These are phyloP conservation scores for Anthoceros angustus DNA, from an alignment of 225 moss, liverwort and hornwort genomes.

Conservation along the genomic window DNA sequence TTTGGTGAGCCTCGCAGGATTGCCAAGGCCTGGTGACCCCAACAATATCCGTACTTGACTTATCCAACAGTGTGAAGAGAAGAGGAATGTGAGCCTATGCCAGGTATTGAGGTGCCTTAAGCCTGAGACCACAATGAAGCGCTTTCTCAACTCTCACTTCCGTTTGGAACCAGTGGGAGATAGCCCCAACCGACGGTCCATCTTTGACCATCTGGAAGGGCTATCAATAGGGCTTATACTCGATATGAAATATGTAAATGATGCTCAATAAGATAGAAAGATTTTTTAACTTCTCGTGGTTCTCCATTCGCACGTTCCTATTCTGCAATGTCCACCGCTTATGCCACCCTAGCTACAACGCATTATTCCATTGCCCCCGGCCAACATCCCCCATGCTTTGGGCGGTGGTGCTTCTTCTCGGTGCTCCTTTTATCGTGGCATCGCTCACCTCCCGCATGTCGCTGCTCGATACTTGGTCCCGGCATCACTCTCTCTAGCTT, in stretches of 20 bases:
- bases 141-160: conserved; percentile 66
- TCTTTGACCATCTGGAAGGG: conserved; percentile 78
- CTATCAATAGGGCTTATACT: conserved; percentile 66
- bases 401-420: too few relatives aligned
- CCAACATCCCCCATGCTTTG: too few relatives aligned
- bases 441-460: too few relatives aligned
- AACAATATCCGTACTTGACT: conserved; percentile 56
- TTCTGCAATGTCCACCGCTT: too few relatives aligned
- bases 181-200: conserved; percentile 62
- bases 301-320: too few relatives aligned
- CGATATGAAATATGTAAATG: conserved; percentile 78
- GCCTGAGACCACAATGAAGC: conserved; percentile 44
- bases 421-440: too few relatives aligned
- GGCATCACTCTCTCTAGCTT: too few relatives aligned
- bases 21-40: conserved; percentile 57
- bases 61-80: too few relatives aligned
- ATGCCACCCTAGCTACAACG: too few relatives aligned
- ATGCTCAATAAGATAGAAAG: conserved; percentile 45
- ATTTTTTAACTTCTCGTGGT: too few relatives aligned
- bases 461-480: too few relatives aligned
- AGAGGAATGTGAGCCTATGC: conserved; percentile 38
- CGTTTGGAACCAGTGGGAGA: conserved; percentile 88
- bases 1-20: conserved; percentile 77
- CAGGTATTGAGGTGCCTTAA: conserved; percentile 49
- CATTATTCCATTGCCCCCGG: too few relatives aligned